A percentile compares a stretch with the other conserved stretches of the same genome.
phyloP scores from a whole-genome alignment of 2,329 filamentous ascomycete species.

The Colletotrichum trifolii region DNA sequence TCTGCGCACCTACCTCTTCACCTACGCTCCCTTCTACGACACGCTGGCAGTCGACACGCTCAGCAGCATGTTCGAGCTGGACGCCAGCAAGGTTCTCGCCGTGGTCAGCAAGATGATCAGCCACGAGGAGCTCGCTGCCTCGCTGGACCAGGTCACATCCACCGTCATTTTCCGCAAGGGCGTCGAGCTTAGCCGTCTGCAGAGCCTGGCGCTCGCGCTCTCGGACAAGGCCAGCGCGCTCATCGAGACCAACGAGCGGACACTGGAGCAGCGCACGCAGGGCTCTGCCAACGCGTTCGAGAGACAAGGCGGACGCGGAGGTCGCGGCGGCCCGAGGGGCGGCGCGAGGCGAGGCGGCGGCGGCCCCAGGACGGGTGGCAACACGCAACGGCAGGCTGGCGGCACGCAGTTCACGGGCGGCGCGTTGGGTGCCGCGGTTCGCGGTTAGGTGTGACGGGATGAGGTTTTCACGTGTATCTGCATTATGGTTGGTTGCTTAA shows the following conservation, averaged over 20 bases:
- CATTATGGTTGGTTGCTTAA: constrained; percentile 39
- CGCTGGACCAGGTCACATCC: constrained; percentile 96
- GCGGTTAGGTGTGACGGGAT: constrained; percentile 57
- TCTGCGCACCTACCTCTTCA: constrained; percentile 97
- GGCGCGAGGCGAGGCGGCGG: constrained; percentile 72
- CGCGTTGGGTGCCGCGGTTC: constrained; percentile 76
- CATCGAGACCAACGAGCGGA: constrained; percentile 97
- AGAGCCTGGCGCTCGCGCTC: constrained; percentile 92
- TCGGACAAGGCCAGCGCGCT: constrained; percentile 96
- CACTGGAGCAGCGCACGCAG: constrained; percentile 95
- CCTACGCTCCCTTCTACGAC: constrained; percentile 99
- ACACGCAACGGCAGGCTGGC: constrained; percentile 73
- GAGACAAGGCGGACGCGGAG: constrained; percentile 83
- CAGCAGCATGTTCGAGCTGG: constrained; percentile 94
- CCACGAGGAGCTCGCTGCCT: constrained; percentile 96
- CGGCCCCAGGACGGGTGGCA: constrained; percentile 67
- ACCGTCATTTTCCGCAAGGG: constrained; percentile 99
- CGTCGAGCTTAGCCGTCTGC: constrained; percentile 94
- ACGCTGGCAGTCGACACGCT: constrained; percentile 89
- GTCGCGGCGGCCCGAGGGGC: constrained; percentile 72
- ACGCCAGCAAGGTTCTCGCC: constrained; percentile 89
- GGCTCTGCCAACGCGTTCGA: constrained; percentile 96
- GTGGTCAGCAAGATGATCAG: constrained; percentile 99
- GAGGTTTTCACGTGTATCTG: constrained; percentile 37
- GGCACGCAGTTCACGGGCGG: constrained; percentile 86